Base-by-base conservation (phyloP, 1,284 basidiomycete genomes). In the Ceratobasidium sp. region DNA sequence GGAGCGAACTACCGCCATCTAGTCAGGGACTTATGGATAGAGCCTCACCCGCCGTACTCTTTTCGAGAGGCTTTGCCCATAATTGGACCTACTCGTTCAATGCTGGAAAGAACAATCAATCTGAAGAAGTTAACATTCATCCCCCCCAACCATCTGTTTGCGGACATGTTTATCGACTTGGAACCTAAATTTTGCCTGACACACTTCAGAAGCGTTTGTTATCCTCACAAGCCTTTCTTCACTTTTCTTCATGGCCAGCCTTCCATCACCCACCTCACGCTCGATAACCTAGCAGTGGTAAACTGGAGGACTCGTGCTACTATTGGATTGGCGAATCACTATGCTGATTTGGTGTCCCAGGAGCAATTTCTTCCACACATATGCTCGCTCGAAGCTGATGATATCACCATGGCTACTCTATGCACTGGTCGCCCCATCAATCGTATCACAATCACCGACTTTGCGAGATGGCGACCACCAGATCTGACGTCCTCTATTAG, bases 201-300 rank as follows among this genome's bases (percentile, higher is more conserved):
- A 22, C n/a, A n/a, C n/a, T n/a, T n/a, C n/a, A 29, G 15, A 12
- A 42, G 47, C 20, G 57, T 49, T 7, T 62, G 57, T 34, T 27
- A 31, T 34, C 38, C 40, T 22, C 45, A 32, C 15, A 13, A 45
- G 17, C 20, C 47, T 27, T 62, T 62, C 43, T 13, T 34, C 0
- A 17, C 29, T 13, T 62, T 62, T 15, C 57, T 62, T 20, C 25
- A 62, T 32, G 22, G 45, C 32, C 45, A 62, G 29, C 32, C 57
- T 13, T 62, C 57, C 31, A 62, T 62, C 12, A 45, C 42, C n/a
- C 31, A 49, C 12, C 45, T 62, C 7, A 45, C 47, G 22, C 45
- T 50, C n/a, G 29, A 45, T 8, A 31, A 50, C n/a, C 31, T 17
- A 25, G 20, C 22, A 32, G 7, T 27, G 27, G 27, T 20, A 22